Conservation (phyloP, 768 basidiomycete species). For the Rhodotorula sphaerocarpa region DNA sequence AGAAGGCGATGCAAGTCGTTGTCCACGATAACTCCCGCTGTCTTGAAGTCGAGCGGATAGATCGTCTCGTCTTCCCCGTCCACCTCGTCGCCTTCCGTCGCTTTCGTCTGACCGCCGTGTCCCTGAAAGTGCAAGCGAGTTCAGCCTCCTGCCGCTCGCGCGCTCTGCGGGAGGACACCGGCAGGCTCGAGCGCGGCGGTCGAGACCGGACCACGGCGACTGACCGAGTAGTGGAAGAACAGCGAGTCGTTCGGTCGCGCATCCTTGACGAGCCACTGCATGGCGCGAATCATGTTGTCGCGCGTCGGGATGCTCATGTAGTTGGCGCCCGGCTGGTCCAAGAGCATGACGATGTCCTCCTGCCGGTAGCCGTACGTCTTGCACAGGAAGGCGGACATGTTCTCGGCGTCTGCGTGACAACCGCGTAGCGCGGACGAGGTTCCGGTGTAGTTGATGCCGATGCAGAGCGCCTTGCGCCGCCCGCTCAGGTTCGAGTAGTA, state of each 20-base stretch:
- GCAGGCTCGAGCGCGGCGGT: neutral
- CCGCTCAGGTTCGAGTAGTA: slow-evolving; percentile 49
- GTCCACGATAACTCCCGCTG: slow-evolving; percentile 71
- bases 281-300: slow-evolving; percentile 74
- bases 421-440: slow-evolving; percentile 57
- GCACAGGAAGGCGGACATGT: slow-evolving; percentile 60
- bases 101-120: slow-evolving; percentile 84
- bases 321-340: slow-evolving; percentile 59
- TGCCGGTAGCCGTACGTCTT: slow-evolving; percentile 55
- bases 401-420: slow-evolving; percentile 84
- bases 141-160: no score
- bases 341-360: slow-evolving; percentile 78
- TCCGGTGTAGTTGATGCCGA: slow-evolving; percentile 74
- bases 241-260: slow-evolving; percentile 75
- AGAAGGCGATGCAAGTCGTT: slow-evolving; percentile 79
- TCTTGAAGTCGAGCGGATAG: slow-evolving; percentile 71
- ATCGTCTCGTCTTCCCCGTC: slow-evolving; percentile 79
- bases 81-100: slow-evolving; percentile 69
- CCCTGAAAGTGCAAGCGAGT: no score
- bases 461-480: slow-evolving; percentile 75
- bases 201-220: neutral
- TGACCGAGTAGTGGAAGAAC: slow-evolving; percentile 62
- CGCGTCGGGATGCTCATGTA: slow-evolving; percentile 62
- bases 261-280: slow-evolving; percentile 82
- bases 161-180: neutral